Evolutionary conservation across 2,329 filamentous ascomycete species (phyloP), one percentile per base, ranked within the genome.

Genomic region (Fusarium dlaminii): DNA sequence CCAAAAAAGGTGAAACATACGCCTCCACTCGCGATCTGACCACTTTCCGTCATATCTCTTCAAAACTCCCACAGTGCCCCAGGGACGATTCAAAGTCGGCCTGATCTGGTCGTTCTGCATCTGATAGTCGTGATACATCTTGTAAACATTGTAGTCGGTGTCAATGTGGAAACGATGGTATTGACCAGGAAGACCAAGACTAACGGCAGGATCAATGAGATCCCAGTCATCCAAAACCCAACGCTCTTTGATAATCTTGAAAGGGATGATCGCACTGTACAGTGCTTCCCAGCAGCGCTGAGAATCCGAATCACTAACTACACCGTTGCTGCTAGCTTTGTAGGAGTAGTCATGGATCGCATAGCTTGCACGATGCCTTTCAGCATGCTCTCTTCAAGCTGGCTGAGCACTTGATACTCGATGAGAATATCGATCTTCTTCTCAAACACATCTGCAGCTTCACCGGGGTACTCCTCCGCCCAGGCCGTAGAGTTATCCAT

Each of bases 401-500:
- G 17, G 9, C 49, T n/a, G 6, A 65, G 20, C 9, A 36, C 46
- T 1, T 42, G 2, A 37, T 66, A 61, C 17, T 66, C 12, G 0
- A 30, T 3, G 6, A 73, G 18, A 2, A 73, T 15, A 0, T 36
- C 20, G 3, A 66, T 13, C 39, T 72, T 73, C 7, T 43, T 2
- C 5, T n/a, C 46, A 5, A 73, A 51, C 4, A 59, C 18, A 3
- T 73, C 68, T 2, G 46, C 45, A 6, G 24, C 12, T 10, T 73
- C 60, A 1, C 65, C 39, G 0, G 12, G 7, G 8, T 57, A 61
- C 14, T 11, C 0, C 13, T 66, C 61, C 4, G 1, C 5, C 36
- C 58, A 66, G 3, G 2, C 5, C 1, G 2, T 12, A 2, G 15
- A n/a, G 0, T 29, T 12, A 14, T 43, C 15, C 5, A 54, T 12